Base-by-base conservation (phyloP, 129 eudicot genomes). In the Helianthus tuberosus region DNA sequence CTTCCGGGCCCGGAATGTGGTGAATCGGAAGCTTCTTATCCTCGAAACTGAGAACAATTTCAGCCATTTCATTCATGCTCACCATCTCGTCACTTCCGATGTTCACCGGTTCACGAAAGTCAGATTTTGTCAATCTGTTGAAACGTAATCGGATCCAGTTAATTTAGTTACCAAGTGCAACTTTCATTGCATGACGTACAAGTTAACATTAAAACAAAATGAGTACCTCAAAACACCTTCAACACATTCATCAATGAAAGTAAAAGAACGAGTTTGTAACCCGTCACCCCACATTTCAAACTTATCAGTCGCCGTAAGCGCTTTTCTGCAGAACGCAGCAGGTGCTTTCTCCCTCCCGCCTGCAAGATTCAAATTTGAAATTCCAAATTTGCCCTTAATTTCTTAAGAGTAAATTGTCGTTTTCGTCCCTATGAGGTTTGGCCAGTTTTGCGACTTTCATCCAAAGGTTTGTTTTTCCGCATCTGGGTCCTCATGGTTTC, bases 221-320 rank as follows among this genome's bases (percentile, higher is more conserved):
- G 54, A 4, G 70, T 79, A 95, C 99, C 99, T 89, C 8, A 95
- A 80, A 55, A 95, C 99, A 74, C 99, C 99, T 88, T 95, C 97
- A 58, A 95, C 99, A 59, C 99, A 95, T 75, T 95, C 99, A 77
- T 95, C 99, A 52, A 95, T 95, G 85, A 95, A 95, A 79, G 99
- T 95, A 81, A 95, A 95, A 59, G 99, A 95, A 16, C 99, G 93
- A 20, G 99, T 95, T 54, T 95, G 99, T 49, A 83, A 62, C 47
- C 99, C 99, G 78, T 95, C 99, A 51, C 99, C 99, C 99, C 99
- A 95, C 99, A 95, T 95, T 81, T 95, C 99, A 85, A 94, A 95
- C 83, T 83, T 95, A 76, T 95, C 97, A 6, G 86, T 80, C 0
- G 97, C 85, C 7, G 97, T 95, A 17, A 86, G 84, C 8, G 96